Evolutionary conservation across 169 alveolate species (phyloP), one percentile per base, ranked within the genome.

Genomic region (Cyclospora cayetanensis): DNA sequence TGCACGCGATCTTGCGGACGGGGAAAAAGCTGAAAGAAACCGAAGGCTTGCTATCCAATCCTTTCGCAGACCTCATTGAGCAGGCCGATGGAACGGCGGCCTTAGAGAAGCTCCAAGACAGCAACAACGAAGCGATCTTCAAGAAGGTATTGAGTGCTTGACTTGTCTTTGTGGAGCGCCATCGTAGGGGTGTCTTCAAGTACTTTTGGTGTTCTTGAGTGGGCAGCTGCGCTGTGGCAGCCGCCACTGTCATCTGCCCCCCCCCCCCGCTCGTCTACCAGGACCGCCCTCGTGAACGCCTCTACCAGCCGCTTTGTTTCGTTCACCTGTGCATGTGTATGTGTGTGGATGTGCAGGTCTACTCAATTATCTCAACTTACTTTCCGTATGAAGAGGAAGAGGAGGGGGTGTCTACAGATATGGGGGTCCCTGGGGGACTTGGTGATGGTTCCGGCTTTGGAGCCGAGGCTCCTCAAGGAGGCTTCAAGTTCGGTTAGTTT

Each of bases 1-100:
- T 98, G 74, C 98, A 96, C 72, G 97, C 98, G 93, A 96, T 98
- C 60, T 93, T 99, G 15, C 96, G 90, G 37, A 50, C 55, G 43
- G 92, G 93, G 20, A 79, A 89, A 55, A n/a, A 42, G 34, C 70
- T 68, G 80, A 63, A 72, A 63, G 89, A 55, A 39, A 34, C n/a
- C 2, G 77, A 25, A 52, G 42, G 52, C 18, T 37, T 72, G 27
- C 52, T 7, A 12, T 37, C 50, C 12, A 89, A 89, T 27, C 93
- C 93, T 37, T 89, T 43, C 53, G 60, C 66, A 25, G 46, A 46
- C 42, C 46, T 85, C 31, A 77, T 80, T 29, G 93, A 79, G 27
- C 85, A 63, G 31, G 95, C 92, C 18, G 93, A 93, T 39, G 95
- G 95, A 18, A 15, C 90, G 66, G 42, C 93, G 20, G 84, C 77